phyloP scores from a whole-genome alignment of 805 yeast species.

The Zygotorulaspora danielsina region DNA sequence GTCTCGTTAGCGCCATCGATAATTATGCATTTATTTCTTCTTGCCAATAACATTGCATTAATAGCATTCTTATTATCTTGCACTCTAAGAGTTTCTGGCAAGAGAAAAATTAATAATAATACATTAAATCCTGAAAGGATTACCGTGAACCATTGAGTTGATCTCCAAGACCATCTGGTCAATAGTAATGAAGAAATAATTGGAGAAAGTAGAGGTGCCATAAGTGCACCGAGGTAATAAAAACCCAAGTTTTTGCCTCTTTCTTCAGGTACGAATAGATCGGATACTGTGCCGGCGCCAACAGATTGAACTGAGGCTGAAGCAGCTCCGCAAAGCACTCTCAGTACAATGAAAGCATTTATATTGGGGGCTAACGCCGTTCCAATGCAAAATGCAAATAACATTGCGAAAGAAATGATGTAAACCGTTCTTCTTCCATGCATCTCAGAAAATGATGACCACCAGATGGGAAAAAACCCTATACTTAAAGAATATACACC shows the following conservation, averaged over 20 bases:
- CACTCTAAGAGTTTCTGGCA: conserved; percentile 73
- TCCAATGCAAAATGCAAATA: conserved; percentile 66
- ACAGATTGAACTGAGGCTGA: conserved; percentile 84
- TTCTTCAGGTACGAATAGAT: conserved; percentile 58
- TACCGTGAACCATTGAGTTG: conserved; percentile 81
- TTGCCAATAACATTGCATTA: conserved; percentile 41
- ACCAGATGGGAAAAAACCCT: conserved; percentile 84
- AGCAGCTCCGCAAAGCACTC: conserved; percentile 73
- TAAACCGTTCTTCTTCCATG: conserved; percentile 75
- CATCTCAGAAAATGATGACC: conserved; percentile 75
- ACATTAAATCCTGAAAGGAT: conserved; percentile 56
- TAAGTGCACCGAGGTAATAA: conserved; percentile 73
- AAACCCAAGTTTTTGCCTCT: conserved; percentile 79
- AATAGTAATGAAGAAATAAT: conserved; percentile 74
- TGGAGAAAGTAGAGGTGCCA: conserved; percentile 78
- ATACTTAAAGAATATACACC: conserved; percentile 71
- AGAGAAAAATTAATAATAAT: conserved; percentile 45
- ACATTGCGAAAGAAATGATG: conserved; percentile 58
- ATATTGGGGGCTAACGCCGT: conserved; percentile 62
- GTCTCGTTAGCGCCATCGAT: not conserved
- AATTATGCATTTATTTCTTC: conserved; percentile 27
- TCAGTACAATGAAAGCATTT: conserved; percentile 57
- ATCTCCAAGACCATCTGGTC: conserved; percentile 77
- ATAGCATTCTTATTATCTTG: conserved; percentile 52
- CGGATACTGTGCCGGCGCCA: conserved; percentile 85